phyloP scores from a whole-genome alignment of 2,329 filamentous ascomycete genomes.

The Didymella keratinophila region DNA sequence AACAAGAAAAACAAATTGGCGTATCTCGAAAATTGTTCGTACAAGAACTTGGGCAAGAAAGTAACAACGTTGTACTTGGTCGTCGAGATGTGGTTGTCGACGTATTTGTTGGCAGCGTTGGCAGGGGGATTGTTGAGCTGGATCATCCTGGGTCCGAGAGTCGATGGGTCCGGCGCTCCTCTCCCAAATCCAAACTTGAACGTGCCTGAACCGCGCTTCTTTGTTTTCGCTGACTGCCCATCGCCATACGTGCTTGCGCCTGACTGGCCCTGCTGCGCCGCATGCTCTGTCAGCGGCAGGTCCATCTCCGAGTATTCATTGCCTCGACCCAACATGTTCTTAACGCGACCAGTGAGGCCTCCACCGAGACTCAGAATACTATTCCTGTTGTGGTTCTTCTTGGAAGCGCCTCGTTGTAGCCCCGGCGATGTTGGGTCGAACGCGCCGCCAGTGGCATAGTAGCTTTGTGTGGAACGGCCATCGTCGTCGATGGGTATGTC shows the following conservation, averaged over 20 bases:
- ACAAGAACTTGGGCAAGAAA: conserved; percentile 95
- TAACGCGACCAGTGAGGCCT: conserved; percentile 84
- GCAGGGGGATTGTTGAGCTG: conserved; percentile 95
- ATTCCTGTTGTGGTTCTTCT: conserved; percentile 76
- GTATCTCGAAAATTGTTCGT: conserved; percentile 99
- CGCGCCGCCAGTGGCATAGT: conserved; percentile 74
- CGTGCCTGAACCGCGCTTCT: conserved; percentile 60
- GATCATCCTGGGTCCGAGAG: conserved; percentile 89
- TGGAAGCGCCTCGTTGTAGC: conserved; percentile 58
- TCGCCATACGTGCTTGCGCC: conserved; percentile 53
- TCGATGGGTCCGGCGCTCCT: conserved; percentile 85
- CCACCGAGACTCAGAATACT: conserved; percentile 88
- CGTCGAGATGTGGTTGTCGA: conserved; percentile 96
- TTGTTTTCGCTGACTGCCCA: conserved; percentile 37
- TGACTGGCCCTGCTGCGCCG: conserved; percentile 55
- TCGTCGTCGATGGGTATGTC: conserved; percentile 87
- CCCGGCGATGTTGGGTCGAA: conserved; percentile 64
- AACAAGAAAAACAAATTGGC: conserved; percentile 99
- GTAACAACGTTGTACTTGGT: conserved; percentile 95
- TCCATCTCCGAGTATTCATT: conserved; percentile 97
- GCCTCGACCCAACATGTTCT: conserved; percentile 89
- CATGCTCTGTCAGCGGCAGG: conserved; percentile 85
- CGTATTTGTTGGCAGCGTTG: conserved; percentile 87
- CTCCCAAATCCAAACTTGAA: conserved; percentile 95
- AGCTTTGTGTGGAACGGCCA: conserved; percentile 73